Evolutionary conservation across 148 eudicot genomes (phyloP), one percentile per base, ranked within the genome.

Genomic region (Nyssa sinensis): DNA sequence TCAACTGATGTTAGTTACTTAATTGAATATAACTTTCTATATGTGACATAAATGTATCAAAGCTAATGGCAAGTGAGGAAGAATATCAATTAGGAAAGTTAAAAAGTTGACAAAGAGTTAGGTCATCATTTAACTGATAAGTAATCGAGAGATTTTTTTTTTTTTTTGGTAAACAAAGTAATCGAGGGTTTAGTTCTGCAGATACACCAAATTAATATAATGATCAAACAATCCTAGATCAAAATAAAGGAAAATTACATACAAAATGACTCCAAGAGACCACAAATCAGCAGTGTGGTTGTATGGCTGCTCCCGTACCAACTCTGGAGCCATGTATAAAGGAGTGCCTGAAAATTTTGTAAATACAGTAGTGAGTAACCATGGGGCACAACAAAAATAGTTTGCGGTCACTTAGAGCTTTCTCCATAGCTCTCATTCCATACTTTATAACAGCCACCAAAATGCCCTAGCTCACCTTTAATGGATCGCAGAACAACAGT

Each of bases 221-320:
- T 27, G 16, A 53, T 4, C 24, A 33, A n/a, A 5, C 14, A 35
- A 32, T 28, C 1, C 41, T 27, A 34, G 19, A n/a, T 41, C 34
- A 33, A 61, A 27, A 72, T 72, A 61, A 39, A 31, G 32, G 19
- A 25, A 64, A 70, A 70, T 31, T 68, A 87, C 98, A 33, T 86
- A 96, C 99, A 96, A 79, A 75, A 96, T 96, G 55, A 96, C 97
- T 75, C 99, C 99, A 78, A 93, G 98, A 66, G 99, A 96, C 99
- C 99, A 96, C 77, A 96, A 80, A 79, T 96, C 99, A 75, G 86
- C 99, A 12, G 99, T 96, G 88, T 96, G 99, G 79, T 96, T 96
- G 88, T 96, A 96, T 3, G 99, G 98, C 69, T 96, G 99, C 78
- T 96, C 99, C 53, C 98, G 91, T 69, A 96, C 99, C 69, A 96